A percentile compares a stretch with the other conserved stretches of the same genome.
phyloP scores from a whole-genome alignment of 139 green algal species.

The Astrephomene gubernaculifera region DNA sequence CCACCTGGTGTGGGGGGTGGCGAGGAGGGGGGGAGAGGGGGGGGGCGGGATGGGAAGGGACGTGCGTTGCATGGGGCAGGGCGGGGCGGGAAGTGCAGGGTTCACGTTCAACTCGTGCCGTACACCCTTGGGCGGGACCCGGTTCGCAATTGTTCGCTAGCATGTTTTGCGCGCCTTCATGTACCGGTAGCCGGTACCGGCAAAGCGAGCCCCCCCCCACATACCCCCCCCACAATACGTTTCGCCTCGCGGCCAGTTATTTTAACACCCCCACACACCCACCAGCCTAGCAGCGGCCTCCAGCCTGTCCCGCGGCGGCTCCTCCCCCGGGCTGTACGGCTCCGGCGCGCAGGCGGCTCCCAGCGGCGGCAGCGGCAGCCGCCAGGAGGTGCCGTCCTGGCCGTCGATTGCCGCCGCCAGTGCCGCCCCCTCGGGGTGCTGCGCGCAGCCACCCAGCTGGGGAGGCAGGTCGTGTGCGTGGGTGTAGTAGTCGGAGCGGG shows the following conservation, averaged over 20 bases:
- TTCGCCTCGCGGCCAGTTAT: too few species aligned
- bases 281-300: slow-evolving; percentile 76
- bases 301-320: slow-evolving; percentile 70
- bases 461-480: slow-evolving; percentile 94
- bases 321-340: slow-evolving; percentile 77
- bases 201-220: too few species aligned
- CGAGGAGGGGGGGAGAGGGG: not conserved
- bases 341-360: slow-evolving; percentile 67
- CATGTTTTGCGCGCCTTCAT: too few species aligned
- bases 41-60: not conserved
- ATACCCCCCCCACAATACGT: too few species aligned
- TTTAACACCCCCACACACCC: not conserved
- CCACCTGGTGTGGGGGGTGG: slow-evolving; percentile 40
- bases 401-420: slow-evolving; percentile 82
- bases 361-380: slow-evolving; percentile 84
- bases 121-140: too few species aligned
- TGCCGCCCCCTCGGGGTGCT: slow-evolving; percentile 59
- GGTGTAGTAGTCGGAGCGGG: slow-evolving; percentile 93
- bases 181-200: too few species aligned
- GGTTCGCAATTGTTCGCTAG: too few species aligned
- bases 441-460: slow-evolving; percentile 68
- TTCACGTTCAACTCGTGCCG: too few species aligned
- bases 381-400: slow-evolving; percentile 75
- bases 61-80: too few species aligned
- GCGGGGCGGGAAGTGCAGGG: too few species aligned